phyloP scores from a whole-genome alignment of 208 protist species.

The Crithidia mellificae region DNA sequence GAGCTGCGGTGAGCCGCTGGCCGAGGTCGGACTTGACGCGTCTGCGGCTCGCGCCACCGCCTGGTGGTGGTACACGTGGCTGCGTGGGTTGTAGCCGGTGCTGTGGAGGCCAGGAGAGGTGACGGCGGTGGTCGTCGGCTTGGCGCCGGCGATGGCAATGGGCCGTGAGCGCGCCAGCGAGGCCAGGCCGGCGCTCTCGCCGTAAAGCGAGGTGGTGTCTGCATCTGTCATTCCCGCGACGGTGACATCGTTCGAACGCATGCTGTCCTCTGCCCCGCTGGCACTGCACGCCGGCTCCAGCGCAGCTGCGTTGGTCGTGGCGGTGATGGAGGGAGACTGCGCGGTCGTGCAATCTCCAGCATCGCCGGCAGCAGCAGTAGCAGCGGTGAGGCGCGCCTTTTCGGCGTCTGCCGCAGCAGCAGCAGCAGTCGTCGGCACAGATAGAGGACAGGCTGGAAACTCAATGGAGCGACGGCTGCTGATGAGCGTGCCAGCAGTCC shows the following conservation, averaged over 20 bases:
- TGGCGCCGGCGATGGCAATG: background rate
- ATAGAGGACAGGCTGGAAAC: conserved; percentile 1
- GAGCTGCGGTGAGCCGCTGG: background rate
- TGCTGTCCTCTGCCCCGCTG: conserved; percentile 7
- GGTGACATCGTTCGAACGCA: conserved; percentile 16
- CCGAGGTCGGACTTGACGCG: background rate
- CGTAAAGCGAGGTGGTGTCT: conserved; percentile 11
- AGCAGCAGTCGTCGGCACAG: no score
- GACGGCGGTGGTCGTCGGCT: background rate
- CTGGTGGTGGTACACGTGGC: background rate
- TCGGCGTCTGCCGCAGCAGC: background rate
- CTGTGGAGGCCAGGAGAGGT: background rate
- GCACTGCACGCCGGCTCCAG: background rate
- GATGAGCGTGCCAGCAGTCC: background rate
- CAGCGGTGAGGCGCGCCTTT: background rate
- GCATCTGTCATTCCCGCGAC: conserved; percentile 18
- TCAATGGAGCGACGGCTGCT: conserved; percentile 7
- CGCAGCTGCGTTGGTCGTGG: background rate
- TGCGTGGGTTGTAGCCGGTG: background rate
- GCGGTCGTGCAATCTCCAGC: background rate
- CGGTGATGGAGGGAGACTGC: background rate
- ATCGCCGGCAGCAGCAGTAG: background rate
- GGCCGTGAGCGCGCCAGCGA: background rate
- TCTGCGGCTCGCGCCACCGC: background rate
- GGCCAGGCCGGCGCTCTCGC: conserved; percentile 4